Base-by-base conservation (phyloP, 1,284 basidiomycete genomes). In the Farysia itapuensis region DNA sequence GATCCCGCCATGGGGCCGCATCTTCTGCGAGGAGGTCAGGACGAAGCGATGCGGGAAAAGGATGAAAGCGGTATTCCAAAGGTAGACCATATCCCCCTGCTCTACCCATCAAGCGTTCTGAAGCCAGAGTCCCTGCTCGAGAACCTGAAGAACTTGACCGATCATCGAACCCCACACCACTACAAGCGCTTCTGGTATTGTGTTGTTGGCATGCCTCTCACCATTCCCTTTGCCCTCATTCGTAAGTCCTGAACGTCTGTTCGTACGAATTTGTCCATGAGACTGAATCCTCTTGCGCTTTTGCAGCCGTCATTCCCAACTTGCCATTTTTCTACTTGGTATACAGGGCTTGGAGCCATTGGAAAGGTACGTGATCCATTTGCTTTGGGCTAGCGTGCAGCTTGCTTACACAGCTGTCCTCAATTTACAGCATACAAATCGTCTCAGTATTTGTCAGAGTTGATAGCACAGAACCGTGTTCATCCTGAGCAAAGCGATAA, bases 281-380 rank as follows among this genome's bases (percentile, higher is more conserved):
- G 23, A n/a, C 29, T 45, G 19, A 42, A 16, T 37, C 37, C 30
- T n/a, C 24, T 5, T 13, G 5, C 7, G 7, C 18, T 3, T 30
- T 15, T 22, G 15, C 36, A 64, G 59, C 74, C 13, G 71, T 70
- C 23, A 40, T 76, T 2, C 74, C 74, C 39, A 76, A 76, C 38
- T 26, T 76, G 26, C 65, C 67, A 8, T 71, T 73, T 46, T 76
- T 75, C 59, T 76, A 76, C 38, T 50, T 75, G 15, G 67, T 72
- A 23, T 76, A 67, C 61, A 38, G 74, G 26, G 72, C 71, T 9
- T 76, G 54, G 46, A 64, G 57, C 29, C 69, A 72, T 37, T 72
- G 69, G 67, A 59, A 63, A 45, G 70, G 67, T 71, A 35, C 35
- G 54, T 14, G 31, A 9, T 33, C 26, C n/a, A 9, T n/a, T 11